phyloP scores from a whole-genome alignment of 1,139 yeast genomes.

The Geotrichum candidum region DNA sequence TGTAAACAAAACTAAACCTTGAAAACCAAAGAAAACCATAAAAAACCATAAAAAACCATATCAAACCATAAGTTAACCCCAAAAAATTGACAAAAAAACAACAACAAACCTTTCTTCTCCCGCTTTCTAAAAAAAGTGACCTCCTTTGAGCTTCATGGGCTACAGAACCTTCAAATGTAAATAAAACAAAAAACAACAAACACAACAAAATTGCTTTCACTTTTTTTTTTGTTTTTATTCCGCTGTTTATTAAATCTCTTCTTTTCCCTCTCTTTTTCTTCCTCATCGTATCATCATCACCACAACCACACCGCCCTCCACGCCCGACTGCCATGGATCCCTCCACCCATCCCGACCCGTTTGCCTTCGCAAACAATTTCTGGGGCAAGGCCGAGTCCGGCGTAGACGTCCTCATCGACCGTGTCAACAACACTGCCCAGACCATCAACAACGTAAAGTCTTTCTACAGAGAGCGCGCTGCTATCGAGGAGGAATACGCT shows the following conservation, averaged over 20 bases:
- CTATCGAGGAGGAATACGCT: constrained; percentile 69
- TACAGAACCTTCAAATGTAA: neutral
- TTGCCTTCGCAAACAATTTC: constrained; percentile 45
- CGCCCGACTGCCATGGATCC: constrained; percentile 10
- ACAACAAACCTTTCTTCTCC: neutral
- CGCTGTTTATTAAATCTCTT: neutral
- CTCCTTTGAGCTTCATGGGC: neutral
- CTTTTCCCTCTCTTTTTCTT: neutral
- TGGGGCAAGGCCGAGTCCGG: constrained; percentile 53
- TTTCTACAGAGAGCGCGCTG: constrained; percentile 43
- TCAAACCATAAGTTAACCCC: neutral
- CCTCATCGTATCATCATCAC: neutral
- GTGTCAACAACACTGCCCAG: constrained; percentile 43
- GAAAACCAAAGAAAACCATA: neutral
- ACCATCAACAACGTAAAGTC: constrained; percentile 41
- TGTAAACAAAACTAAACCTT: neutral
- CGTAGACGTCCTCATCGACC: constrained; percentile 42
- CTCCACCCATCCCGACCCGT: constrained; percentile 13
- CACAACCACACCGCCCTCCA: neutral
- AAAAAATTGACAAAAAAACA: neutral
- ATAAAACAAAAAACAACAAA: neutral
- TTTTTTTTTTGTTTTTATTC: neutral
- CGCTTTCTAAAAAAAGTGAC: neutral
- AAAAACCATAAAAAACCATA: neutral
- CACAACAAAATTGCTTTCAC: neutral